Conservation (phyloP, 1,284 basidiomycete genomes). For the Lentinula novae-zelandiae region DNA sequence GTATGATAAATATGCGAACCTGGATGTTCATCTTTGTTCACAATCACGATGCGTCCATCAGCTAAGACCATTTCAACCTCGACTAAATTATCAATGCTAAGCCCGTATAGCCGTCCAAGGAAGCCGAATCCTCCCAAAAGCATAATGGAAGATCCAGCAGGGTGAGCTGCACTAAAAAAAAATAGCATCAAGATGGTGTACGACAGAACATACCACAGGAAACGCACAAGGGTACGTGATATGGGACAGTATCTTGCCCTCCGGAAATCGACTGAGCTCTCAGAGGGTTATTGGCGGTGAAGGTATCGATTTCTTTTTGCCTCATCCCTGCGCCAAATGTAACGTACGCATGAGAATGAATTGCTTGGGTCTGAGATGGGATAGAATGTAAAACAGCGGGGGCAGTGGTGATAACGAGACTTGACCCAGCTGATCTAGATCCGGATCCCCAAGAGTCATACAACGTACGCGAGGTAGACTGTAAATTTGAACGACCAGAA, state of each 20-base stretch:
- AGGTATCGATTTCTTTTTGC: constrained; percentile 81
- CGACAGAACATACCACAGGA: constrained; percentile 7
- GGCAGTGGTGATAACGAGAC: constrained; percentile 22
- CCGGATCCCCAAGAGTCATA: constrained; percentile 30
- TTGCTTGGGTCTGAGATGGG: constrained; percentile 45
- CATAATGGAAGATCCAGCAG: constrained; percentile 80
- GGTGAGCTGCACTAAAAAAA: constrained; percentile 60
- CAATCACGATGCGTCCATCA: constrained; percentile 71
- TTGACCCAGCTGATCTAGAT: constrained; percentile 29
- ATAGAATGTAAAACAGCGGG: constrained; percentile 34
- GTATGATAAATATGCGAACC: constrained; percentile 34
- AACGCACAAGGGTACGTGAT: constrained; percentile 79
- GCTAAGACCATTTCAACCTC: constrained; percentile 84
- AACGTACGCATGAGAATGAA: constrained; percentile 69
- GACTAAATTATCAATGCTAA: constrained; percentile 83
- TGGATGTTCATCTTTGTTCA: constrained; percentile 62
- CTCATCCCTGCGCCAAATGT: constrained; percentile 81
- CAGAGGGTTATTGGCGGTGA: constrained; percentile 67
- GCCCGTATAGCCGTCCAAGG: constrained; percentile 75
- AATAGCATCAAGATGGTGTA: constrained; percentile 10
- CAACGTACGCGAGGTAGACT: constrained; percentile 27
- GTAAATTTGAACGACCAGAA: constrained; percentile 24
- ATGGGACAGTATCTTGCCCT: constrained; percentile 60
- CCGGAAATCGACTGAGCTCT: constrained; percentile 50
- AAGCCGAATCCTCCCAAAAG: constrained; percentile 89